phyloP scores from a whole-genome alignment of 2,329 filamentous ascomycete genomes.

The Teratosphaeria viscida region DNA sequence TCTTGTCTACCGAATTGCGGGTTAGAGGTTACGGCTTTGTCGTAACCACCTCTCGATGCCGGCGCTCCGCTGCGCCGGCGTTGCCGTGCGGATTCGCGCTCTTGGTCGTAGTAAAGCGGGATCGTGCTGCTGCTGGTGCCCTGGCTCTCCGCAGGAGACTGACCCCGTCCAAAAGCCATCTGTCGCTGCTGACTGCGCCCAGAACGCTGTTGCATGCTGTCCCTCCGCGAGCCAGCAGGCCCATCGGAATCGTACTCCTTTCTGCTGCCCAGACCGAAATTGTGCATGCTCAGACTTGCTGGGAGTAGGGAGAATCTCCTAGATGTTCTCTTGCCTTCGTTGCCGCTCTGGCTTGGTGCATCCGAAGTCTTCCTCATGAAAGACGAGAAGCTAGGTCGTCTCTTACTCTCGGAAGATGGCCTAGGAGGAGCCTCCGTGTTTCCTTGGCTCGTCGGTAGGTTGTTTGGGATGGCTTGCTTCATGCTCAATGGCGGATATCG shows the following conservation, averaged over 20 bases:
- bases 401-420: slow-evolving; percentile 38
- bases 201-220: slow-evolving; percentile 13
- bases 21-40: slow-evolving; percentile 20
- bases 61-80: slow-evolving; percentile 9
- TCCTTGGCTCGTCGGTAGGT: neutral
- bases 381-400: slow-evolving; percentile 37
- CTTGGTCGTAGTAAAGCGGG: slow-evolving; percentile 33
- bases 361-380: slow-evolving; percentile 39
- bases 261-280: slow-evolving; percentile 25
- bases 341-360: slow-evolving; percentile 14
- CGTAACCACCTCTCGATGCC: slow-evolving; percentile 15
- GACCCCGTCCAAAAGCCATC: slow-evolving; percentile 35
- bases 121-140: slow-evolving; percentile 35
- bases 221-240: slow-evolving; percentile 5
- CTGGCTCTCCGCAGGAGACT: slow-evolving; percentile 35
- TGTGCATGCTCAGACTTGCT: slow-evolving; percentile 36
- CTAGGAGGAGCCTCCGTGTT: slow-evolving; percentile 42
- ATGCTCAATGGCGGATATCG: slow-evolving; percentile 88
- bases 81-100: slow-evolving; percentile 15
- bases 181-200: slow-evolving; percentile 26
- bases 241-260: slow-evolving; percentile 28
- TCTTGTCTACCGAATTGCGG: slow-evolving; percentile 1
- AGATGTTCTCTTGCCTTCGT: slow-evolving; percentile 24
- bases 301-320: slow-evolving; percentile 43
- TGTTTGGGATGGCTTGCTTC: slow-evolving; percentile 57